Evolutionary conservation across 805 yeast species (phyloP), one percentile per base, ranked within the genome.

Genomic region (Jamesozyma rosinii): DNA sequence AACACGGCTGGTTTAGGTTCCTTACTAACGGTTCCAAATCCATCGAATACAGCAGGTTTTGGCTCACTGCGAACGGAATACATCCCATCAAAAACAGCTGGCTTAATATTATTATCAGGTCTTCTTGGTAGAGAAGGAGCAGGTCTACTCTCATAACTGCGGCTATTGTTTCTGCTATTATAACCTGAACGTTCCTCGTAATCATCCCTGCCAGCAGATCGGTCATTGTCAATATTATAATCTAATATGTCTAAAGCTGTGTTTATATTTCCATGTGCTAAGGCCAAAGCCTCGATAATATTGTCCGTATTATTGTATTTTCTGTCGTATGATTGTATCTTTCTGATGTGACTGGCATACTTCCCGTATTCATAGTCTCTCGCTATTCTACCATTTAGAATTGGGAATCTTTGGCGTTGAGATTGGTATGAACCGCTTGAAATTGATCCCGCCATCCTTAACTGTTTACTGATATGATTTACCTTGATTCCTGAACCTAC

Each of bases 301-400:
- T 80, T 83, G 35, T 69, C 67, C 57, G 81, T 75, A 18, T 59
- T 61, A 51, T 66, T 81, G 0, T 90, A 94, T 61, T 72, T 70
- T 17, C 44, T 30, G 18, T 71, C 69, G 5, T 32, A 35, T 10
- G 45, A 42, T 29, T 69, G 71, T 49, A 78, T 60, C 42, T 65
- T 63, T 39, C 70, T 66, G 14, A 77, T 74, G 46, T 71, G 75
- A 37, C 67, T 67, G 34, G 69, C 66, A 54, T 72, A 81, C 50
- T 73, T 75, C 29, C 51, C 46, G 34, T 72, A 65, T 47, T 80
- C 83, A 48, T 68, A 70, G 8, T 72, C 69, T 13, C 82, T 72
- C 40, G 78, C 68, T 46, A 71, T 71, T 41, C 80, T 67, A 54
- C 75, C 77, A 2, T 70, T 57, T 40, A 79, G 61, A 5, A 55